These are phyloP conservation scores for Aphanomyces euteiches DNA, from an alignment of 352 stramenopile species.

Conservation along the genomic window DNA sequence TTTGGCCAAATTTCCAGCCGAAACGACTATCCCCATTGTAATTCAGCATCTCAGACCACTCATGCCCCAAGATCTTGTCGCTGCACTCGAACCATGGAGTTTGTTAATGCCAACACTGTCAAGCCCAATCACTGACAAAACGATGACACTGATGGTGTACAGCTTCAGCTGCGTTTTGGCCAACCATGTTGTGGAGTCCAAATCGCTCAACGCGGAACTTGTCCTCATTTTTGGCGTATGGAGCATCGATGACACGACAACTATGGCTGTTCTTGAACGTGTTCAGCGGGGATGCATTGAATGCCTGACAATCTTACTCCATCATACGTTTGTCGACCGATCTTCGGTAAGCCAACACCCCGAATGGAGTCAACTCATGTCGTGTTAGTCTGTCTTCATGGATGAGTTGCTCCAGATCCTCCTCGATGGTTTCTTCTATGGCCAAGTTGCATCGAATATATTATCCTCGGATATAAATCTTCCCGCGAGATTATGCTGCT, in stretches of 20 bases:
- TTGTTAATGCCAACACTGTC: no score
- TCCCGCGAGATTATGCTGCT: conserved; percentile 3
- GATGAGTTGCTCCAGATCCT: no score
- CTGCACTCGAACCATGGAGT: no score
- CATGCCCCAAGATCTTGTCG: no score
- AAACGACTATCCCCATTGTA: neutral
- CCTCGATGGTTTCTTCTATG: no score
- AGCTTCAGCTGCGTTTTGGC: neutral
- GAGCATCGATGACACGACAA: neutral
- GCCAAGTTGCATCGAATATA: neutral
- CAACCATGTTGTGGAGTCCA: neutral
- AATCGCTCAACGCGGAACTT: neutral
- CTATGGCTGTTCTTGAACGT: neutral
- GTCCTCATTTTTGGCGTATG: neutral
- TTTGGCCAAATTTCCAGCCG: conserved; percentile 4
- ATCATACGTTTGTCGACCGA: conserved; percentile 7
- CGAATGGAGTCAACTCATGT: neutral
- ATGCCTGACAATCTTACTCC: conserved; percentile 3
- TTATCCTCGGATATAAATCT: neutral
- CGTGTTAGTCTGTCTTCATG: neutral
- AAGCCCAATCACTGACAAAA: neutral
- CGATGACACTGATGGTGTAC: conserved; percentile 12
- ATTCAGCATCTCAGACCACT: neutral
- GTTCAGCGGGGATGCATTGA: conserved; percentile 6
- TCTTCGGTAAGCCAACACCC: neutral